phyloP scores from a whole-genome alignment of 2,329 filamentous ascomycete genomes.

The Aspergillus aculeatinus region DNA sequence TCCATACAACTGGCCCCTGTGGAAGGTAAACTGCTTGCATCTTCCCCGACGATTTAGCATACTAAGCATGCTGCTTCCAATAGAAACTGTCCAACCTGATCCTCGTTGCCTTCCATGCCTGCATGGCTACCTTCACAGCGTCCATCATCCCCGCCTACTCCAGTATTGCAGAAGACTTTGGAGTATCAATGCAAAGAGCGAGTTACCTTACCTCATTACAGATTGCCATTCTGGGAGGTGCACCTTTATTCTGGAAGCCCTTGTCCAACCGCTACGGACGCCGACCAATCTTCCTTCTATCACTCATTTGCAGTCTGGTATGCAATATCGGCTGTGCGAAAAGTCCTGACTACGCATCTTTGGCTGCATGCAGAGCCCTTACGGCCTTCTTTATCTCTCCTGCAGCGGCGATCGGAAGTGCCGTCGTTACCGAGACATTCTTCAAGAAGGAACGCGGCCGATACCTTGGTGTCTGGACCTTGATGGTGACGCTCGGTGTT shows the following conservation, averaged over 20 bases:
- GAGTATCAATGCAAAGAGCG: slow-evolving; percentile 48
- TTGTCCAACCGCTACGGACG: slow-evolving; percentile 55
- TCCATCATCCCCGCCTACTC: slow-evolving; percentile 57
- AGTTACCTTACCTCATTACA: slow-evolving; percentile 58
- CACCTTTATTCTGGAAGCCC: slow-evolving; percentile 58
- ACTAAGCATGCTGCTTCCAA: no score
- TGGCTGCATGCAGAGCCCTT: slow-evolving; percentile 50
- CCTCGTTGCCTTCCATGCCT: slow-evolving; percentile 59
- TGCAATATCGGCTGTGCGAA: slow-evolving; percentile 59
- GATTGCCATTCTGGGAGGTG: slow-evolving; percentile 54
- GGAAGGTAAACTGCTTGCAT: slow-evolving; percentile 41
- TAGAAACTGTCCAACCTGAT: slow-evolving; percentile 36
- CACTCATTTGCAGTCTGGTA: slow-evolving; percentile 48
- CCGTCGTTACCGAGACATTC: slow-evolving; percentile 58
- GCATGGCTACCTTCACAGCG: slow-evolving; percentile 59
- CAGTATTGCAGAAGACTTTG: slow-evolving; percentile 53
- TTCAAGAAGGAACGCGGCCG: slow-evolving; percentile 56
- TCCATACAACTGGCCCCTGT: slow-evolving; percentile 56
- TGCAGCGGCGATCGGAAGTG: slow-evolving; percentile 55
- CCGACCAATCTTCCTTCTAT: slow-evolving; percentile 56
- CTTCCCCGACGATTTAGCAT: no score
- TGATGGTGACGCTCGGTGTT: slow-evolving; percentile 54
- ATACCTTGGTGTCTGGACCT: slow-evolving; percentile 60
- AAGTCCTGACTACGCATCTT: slow-evolving; percentile 49
- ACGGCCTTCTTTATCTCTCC: slow-evolving; percentile 57